phyloP scores from a whole-genome alignment of 192 early-diverging fungal species.

The Coemansia sp. region DNA sequence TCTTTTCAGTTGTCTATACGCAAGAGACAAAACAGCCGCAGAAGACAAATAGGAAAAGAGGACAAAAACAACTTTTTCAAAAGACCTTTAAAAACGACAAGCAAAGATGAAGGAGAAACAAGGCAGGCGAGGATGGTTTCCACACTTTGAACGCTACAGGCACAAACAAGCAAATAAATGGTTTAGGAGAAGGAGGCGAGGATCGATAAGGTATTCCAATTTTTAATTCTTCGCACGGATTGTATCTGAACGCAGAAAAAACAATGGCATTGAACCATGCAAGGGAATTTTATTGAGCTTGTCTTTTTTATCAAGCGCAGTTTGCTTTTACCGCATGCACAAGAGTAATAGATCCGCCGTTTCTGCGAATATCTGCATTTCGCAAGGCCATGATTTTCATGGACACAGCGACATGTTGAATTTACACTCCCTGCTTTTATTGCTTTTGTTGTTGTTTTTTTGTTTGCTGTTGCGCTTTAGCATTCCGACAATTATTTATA shows the following conservation, averaged over 20 bases:
- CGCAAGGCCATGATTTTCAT: background rate
- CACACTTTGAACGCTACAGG: background rate
- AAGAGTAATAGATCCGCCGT: background rate
- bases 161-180: background rate
- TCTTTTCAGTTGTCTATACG: background rate
- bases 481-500: too few species aligned
- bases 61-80: background rate
- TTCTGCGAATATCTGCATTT: slow-evolving; percentile 3
- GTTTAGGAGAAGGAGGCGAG: background rate
- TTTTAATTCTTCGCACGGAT: slow-evolving; percentile 8
- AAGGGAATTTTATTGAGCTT: too few species aligned
- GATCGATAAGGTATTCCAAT: background rate
- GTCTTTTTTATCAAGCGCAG: too few species aligned
- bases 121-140: background rate
- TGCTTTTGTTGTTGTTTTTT: too few species aligned
- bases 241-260: background rate
- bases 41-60: background rate
- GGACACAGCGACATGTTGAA: background rate
- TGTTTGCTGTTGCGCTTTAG: too few species aligned
- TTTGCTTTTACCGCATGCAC: background rate
- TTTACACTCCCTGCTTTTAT: too few species aligned
- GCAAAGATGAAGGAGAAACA: background rate
- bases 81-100: background rate
- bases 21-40: background rate
- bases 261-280: background rate